These are phyloP conservation scores for Dianthus caryophyllus DNA, from an alignment of 148 eudicot species.

Conservation along the genomic window DNA sequence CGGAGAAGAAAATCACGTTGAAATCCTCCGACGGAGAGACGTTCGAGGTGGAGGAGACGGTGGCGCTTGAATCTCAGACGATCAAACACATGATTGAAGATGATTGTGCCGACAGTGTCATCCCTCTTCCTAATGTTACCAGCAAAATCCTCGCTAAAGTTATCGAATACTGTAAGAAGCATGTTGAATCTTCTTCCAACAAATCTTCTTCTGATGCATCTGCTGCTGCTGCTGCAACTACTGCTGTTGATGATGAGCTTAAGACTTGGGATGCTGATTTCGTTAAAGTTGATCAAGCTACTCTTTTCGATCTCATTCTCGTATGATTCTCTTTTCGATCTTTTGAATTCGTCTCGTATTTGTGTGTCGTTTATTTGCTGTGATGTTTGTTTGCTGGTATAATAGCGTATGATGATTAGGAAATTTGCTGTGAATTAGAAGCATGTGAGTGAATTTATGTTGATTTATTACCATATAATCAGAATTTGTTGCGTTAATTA, in stretches of 20 bases:
- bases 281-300: slow-evolving; percentile 19
- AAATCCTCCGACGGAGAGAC: slow-evolving; percentile 3
- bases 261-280: slow-evolving; percentile 13
- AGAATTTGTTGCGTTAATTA: no score
- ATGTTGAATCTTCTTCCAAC: neutral
- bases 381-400: neutral
- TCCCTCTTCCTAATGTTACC: slow-evolving; percentile 14
- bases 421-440: no score
- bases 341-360: neutral
- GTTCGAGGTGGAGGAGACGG: slow-evolving; percentile 14
- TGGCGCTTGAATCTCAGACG: slow-evolving; percentile 10
- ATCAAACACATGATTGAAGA: slow-evolving; percentile 16
- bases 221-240: neutral
- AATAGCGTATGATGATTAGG: no score
- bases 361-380: neutral
- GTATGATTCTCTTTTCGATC: slow-evolving; percentile 3
- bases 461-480: no score
- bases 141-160: slow-evolving; percentile 10
- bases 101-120: slow-evolving; percentile 1
- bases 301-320: slow-evolving; percentile 21
- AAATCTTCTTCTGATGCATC: neutral
- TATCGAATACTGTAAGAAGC: slow-evolving; percentile 13
- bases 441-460: no score
- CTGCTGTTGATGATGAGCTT: neutral
- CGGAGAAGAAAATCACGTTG: slow-evolving; percentile 5